Conservation (phyloP, 2,329 filamentous ascomycete species). For the Proliferodiscus dingleyae region DNA sequence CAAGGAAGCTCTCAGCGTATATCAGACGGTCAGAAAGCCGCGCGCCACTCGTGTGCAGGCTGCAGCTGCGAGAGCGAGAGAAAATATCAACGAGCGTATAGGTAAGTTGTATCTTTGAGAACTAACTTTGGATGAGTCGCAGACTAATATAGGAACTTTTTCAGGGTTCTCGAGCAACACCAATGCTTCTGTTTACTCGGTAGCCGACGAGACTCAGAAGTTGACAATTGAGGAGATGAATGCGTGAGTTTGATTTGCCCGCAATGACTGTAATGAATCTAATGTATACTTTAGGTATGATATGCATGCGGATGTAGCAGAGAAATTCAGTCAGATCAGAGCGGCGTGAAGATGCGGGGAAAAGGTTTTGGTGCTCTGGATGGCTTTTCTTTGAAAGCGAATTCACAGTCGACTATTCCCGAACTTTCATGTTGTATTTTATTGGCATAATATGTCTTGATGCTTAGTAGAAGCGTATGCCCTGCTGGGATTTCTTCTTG, state of each 20-base stretch:
- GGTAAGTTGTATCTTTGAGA: no score
- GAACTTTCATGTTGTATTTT: no score
- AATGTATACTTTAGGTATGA: not conserved
- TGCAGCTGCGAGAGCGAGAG: constrained; percentile 50
- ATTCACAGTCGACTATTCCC: no score
- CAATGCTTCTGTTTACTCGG: constrained; percentile 50
- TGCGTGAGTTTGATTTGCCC: constrained; percentile 33
- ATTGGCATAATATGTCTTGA: no score
- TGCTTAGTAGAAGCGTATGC: no score
- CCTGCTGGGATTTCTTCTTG: no score
- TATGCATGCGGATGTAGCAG: not conserved
- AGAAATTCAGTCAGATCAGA: not conserved
- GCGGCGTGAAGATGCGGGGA: no score
- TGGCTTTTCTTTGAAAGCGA: no score
- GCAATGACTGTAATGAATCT: not conserved
- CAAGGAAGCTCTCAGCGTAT: constrained; percentile 23
- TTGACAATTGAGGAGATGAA: constrained; percentile 68
- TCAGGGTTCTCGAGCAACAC: constrained; percentile 58
- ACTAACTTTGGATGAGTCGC: no score
- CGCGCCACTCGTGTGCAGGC: constrained; percentile 51
- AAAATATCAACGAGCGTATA: constrained; percentile 53
- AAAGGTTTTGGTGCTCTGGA: no score
- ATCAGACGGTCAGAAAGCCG: constrained; percentile 47
- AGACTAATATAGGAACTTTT: no score
- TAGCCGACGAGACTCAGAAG: constrained; percentile 54